Evolutionary conservation across 805 yeast genomes (phyloP), one percentile per base, ranked within the genome.

Genomic region (Sugiyamaella lignohabitans): DNA sequence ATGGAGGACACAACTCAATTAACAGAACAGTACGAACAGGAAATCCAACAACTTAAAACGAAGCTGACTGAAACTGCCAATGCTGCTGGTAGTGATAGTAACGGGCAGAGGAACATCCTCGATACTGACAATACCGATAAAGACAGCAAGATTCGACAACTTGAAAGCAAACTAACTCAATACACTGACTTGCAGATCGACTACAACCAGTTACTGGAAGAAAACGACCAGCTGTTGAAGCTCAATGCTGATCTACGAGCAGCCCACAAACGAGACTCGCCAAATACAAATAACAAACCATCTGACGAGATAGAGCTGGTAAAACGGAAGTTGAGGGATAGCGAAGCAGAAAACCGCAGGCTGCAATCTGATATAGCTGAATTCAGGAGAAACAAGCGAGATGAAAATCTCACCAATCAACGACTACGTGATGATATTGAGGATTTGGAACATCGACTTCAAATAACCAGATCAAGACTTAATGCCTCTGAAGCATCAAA

Each of bases 1-100:
- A 42, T 52, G 42, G 50, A 49, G 14, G 30, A 35, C 6, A 34
- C 35, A n/a, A 46, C 49, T 3, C 43, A 47, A 23, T 39, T 35
- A 8, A 35, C 47, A 3, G 38, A 36, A n/a, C 19, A 44, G 18
- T 50, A 50, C 34, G 47, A 48, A 21, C 32, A 38, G 10, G 40
- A 38, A 35, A 20, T 48, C 10, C n/a, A 29, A 11, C 11, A 17
- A 2, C 34, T 27, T 45, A n/a, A n/a, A n/a, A n/a, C n/a, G n/a
- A 27, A 27, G 14, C 14, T 27, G 14, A 27, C 14, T 8, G 14
- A 27, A 27, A 27, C 8, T 27, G 32, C 11, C 14, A 14, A 14
- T 8, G 32, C 8, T 27, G 32, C 8, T 27, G 14, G 14, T 27
- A 14, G 32, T 8, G 32, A 27, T 27, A 27, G 32, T 27, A 27